These are phyloP conservation scores for Schizothecium vesticola DNA, from an alignment of 495 filamentous ascomycete species.

Conservation along the genomic window DNA sequence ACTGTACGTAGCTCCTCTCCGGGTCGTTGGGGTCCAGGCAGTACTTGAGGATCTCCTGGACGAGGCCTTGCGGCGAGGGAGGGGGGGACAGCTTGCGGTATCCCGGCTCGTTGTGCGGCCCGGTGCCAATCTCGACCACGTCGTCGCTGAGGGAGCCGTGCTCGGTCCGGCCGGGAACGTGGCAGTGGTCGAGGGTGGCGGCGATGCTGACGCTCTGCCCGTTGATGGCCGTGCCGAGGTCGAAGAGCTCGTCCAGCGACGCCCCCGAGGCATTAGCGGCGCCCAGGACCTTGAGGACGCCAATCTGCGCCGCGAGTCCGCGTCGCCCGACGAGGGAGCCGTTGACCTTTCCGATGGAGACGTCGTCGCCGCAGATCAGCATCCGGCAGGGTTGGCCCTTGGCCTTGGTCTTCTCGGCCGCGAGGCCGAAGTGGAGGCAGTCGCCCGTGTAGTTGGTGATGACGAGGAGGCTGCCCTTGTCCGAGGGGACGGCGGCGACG, in stretches of 20 bases:
- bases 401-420: conserved; percentile 55
- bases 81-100: conserved; percentile 51
- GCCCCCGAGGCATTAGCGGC: conserved; percentile 40
- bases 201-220: conserved; percentile 55
- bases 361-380: conserved; percentile 57
- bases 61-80: conserved; percentile 48
- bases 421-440: conserved; percentile 59
- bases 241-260: conserved; percentile 50
- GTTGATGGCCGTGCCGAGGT: conserved; percentile 51
- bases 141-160: conserved; percentile 45
- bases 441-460: conserved; percentile 65
- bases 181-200: conserved; percentile 57
- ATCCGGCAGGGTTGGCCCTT: conserved; percentile 49
- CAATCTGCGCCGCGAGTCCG: conserved; percentile 52
- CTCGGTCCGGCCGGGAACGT: conserved; percentile 55
- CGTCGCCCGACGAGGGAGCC: conserved; percentile 52
- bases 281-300: conserved; percentile 37
- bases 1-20: conserved; percentile 54
- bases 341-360: conserved; percentile 52
- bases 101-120: conserved; percentile 59
- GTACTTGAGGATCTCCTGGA: conserved; percentile 49
- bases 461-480: conserved; percentile 55
- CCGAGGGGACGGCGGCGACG: conserved; percentile 50
- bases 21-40: conserved; percentile 51
- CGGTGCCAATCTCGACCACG: conserved; percentile 53